These are phyloP conservation scores for Teunomyces pallodes DNA, from an alignment of 805 yeast species.

Conservation along the genomic window DNA sequence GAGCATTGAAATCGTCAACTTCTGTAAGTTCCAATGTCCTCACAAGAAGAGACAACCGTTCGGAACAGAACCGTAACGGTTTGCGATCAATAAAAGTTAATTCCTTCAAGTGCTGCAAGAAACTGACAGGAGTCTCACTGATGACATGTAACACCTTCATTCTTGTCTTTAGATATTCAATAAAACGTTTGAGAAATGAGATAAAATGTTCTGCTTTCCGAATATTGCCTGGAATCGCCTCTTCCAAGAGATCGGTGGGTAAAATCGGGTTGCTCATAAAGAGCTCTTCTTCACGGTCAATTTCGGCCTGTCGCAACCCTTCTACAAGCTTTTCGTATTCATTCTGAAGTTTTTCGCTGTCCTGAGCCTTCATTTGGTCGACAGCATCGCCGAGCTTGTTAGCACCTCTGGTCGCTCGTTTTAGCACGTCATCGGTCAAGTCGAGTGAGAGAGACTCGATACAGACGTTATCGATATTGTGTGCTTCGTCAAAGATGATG, in stretches of 20 bases:
- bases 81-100: conserved; percentile 89
- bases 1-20: conserved; percentile 87
- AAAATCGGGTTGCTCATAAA: conserved; percentile 87
- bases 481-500: conserved; percentile 97
- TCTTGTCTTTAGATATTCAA: conserved; percentile 91
- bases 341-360: conserved; percentile 77
- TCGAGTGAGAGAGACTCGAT: conserved; percentile 92
- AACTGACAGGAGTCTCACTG: conserved; percentile 95
- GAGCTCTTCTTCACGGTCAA: conserved; percentile 55
- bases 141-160: conserved; percentile 97
- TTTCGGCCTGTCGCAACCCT: conserved; percentile 82
- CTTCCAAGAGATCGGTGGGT: conserved; percentile 80
- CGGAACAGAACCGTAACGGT: conserved; percentile 90
- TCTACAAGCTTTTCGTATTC: conserved; percentile 90
- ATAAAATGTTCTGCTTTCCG: conserved; percentile 96
- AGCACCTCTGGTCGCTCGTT: conserved; percentile 87
- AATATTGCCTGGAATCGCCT: conserved; percentile 96
- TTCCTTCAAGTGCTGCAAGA: conserved; percentile 88
- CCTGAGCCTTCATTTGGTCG: conserved; percentile 79
- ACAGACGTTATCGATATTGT: conserved; percentile 97
- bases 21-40: conserved; percentile 84
- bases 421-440: conserved; percentile 83
- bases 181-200: conserved; percentile 86
- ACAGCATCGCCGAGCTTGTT: conserved; percentile 72
- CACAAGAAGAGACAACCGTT: conserved; percentile 81